These are phyloP conservation scores for Strobilomyces dryophilus DNA, from an alignment of 768 basidiomycete species.

Conservation along the genomic window DNA sequence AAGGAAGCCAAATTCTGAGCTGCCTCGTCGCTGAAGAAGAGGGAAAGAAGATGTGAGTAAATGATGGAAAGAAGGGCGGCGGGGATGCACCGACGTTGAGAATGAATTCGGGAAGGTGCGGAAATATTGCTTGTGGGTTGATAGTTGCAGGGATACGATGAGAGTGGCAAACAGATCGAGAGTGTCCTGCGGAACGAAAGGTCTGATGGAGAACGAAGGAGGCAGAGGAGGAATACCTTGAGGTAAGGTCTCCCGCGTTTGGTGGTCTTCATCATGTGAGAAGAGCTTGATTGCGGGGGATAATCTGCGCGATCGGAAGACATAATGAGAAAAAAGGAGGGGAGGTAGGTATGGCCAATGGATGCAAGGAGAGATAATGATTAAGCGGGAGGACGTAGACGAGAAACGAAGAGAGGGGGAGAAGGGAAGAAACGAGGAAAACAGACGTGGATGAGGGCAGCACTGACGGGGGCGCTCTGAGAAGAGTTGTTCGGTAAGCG, in stretches of 20 bases:
- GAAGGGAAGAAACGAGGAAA: slow-evolving; percentile 30
- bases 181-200: slow-evolving; percentile 64
- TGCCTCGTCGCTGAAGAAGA: slow-evolving; percentile 79
- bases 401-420: slow-evolving; percentile 29
- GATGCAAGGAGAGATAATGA: slow-evolving; percentile 23
- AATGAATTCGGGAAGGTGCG: slow-evolving; percentile 92
- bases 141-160: slow-evolving; percentile 86
- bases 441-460: slow-evolving; percentile 20
- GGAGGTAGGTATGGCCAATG: slow-evolving; percentile 4
- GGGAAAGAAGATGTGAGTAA: slow-evolving; percentile 9
- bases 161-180: slow-evolving; percentile 97
- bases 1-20: slow-evolving; percentile 89
- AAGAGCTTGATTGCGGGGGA: slow-evolving; percentile 58
- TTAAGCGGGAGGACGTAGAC: slow-evolving; percentile 14
- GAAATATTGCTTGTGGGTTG: slow-evolving; percentile 93
- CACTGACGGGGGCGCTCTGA: slow-evolving; percentile 5
- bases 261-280: slow-evolving; percentile 99
- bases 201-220: slow-evolving; percentile 7
- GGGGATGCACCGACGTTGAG: slow-evolving; percentile 67
- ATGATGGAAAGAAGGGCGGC: not conserved
- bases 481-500: slow-evolving; percentile 26
- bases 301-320: slow-evolving; percentile 36
- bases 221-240: slow-evolving; percentile 51
- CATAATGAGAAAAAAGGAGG: slow-evolving; percentile 30
- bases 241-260: slow-evolving; percentile 92